Conservation (phyloP, 371 early-diverging fungal species). For the Cokeromyces recurvatus region DNA sequence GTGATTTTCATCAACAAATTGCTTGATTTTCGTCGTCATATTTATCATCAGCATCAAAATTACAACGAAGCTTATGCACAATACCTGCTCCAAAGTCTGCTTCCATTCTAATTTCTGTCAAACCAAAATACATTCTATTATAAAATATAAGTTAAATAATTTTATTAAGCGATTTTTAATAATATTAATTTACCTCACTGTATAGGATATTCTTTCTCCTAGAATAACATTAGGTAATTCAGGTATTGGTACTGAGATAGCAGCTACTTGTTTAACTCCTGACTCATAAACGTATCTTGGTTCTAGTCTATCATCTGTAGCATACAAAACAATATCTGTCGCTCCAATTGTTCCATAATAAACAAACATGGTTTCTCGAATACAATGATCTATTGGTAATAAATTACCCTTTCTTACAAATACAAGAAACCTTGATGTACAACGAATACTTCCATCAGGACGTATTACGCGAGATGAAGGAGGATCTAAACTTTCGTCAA, state of each 20-base stretch:
- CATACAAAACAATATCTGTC: constrained; percentile 44
- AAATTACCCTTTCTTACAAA: constrained; percentile 40
- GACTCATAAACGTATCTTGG: constrained; percentile 38
- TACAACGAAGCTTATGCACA: constrained; percentile 29
- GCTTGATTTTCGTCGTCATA: too few species aligned
- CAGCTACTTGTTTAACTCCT: constrained; percentile 36
- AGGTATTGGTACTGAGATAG: constrained; percentile 43
- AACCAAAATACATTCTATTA: constrained; percentile 45
- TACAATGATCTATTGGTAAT: constrained; percentile 40
- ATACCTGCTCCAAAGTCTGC: constrained; percentile 45
- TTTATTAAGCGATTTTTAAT: not conserved
- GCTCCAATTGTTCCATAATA: constrained; percentile 40
- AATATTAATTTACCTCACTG: constrained; percentile 26
- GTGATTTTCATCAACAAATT: too few species aligned
- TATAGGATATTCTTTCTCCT: constrained; percentile 36
- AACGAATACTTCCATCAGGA: constrained; percentile 43
- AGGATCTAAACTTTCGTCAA: constrained; percentile 34
- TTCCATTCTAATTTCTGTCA: constrained; percentile 44
- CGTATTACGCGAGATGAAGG: constrained; percentile 26
- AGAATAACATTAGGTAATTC: constrained; percentile 21
- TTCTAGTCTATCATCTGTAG: constrained; percentile 30
- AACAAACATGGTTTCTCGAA: constrained; percentile 43
- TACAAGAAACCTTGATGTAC: constrained; percentile 36
- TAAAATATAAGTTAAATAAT: too few species aligned
- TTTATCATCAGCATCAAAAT: constrained; percentile 38